A percentile compares a stretch with the other conserved stretches of the same genome.
These are phyloP conservation scores for Xylaria arbuscula DNA, from an alignment of 2,329 filamentous ascomycete species.

Conservation along the genomic window DNA sequence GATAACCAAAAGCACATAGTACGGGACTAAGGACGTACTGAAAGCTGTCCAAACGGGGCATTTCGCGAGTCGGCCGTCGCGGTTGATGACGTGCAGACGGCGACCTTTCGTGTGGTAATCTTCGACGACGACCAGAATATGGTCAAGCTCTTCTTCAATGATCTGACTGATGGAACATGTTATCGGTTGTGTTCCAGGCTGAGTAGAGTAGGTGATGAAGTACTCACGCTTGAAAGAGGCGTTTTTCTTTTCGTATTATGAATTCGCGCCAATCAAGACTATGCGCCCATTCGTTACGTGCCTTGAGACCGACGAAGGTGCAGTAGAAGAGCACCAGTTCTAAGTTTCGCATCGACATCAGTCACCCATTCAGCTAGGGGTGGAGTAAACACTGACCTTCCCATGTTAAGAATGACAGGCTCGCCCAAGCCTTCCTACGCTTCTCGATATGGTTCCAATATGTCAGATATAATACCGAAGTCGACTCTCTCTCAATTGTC, in stretches of 20 bases:
- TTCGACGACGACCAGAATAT: conserved; percentile 65
- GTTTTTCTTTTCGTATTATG: conserved; percentile 60
- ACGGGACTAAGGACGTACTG: conserved; percentile 54
- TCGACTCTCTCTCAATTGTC: conserved; percentile 61
- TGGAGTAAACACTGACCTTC: conserved; percentile 59
- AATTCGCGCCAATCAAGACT: conserved; percentile 60
- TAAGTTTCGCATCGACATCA: conserved; percentile 46
- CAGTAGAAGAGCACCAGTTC: conserved; percentile 71
- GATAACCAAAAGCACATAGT: background rate
- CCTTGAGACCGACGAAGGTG: conserved; percentile 68
- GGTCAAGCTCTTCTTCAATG: conserved; percentile 64
- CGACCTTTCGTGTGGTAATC: conserved; percentile 61
- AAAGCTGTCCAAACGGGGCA: conserved; percentile 75
- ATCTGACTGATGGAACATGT: conserved; percentile 60
- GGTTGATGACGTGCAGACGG: conserved; percentile 67
- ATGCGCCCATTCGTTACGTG: conserved; percentile 59
- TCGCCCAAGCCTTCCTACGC: conserved; percentile 64
- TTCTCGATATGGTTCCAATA: conserved; percentile 61
- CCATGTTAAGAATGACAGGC: conserved; percentile 68
- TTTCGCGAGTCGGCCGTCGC: conserved; percentile 63
- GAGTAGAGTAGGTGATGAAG: background rate
- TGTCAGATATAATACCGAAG: conserved; percentile 60
- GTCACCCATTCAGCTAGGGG: background rate
- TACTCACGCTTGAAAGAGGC: conserved; percentile 67
- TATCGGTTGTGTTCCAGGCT: conserved; percentile 10